Conservation (phyloP, 345 rosid genomes). For the Citrus unshiu region DNA sequence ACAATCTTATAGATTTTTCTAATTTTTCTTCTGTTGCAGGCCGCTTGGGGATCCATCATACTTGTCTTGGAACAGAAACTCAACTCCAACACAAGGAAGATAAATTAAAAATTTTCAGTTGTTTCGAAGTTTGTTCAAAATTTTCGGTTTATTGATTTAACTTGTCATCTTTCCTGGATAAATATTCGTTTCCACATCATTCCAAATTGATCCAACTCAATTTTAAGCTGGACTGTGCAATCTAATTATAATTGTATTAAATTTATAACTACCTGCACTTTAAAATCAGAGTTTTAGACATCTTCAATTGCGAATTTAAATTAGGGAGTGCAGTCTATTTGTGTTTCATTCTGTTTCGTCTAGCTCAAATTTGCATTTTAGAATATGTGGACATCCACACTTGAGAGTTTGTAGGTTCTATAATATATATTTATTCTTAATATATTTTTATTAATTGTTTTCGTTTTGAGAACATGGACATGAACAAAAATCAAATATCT, state of each 20-base stretch:
- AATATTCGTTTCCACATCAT: not conserved
- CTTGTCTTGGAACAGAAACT: slow-evolving; percentile 55
- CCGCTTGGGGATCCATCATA: slow-evolving; percentile 60
- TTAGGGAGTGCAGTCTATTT: not conserved
- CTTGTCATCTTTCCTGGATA: not conserved
- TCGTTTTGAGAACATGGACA: too few relatives aligned
- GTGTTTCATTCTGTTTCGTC: not conserved
- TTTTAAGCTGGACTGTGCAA: not conserved
- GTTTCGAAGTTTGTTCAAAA: not conserved
- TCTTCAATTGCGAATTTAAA: too few relatives aligned
- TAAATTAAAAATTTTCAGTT: not conserved
- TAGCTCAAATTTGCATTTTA: too few relatives aligned
- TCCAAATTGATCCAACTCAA: not conserved
- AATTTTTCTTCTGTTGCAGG: slow-evolving; percentile 29
- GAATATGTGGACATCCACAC: accelerated
- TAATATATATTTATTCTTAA: too few relatives aligned
- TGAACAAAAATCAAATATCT: too few relatives aligned
- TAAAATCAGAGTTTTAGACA: too few relatives aligned
- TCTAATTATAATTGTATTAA: too few relatives aligned
- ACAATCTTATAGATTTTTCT: not conserved
- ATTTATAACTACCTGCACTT: too few relatives aligned
- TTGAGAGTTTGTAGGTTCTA: too few relatives aligned
- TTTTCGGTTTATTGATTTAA: not conserved
- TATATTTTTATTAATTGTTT: too few relatives aligned
- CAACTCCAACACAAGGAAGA: slow-evolving; percentile 8